Evolutionary conservation across 192 early-diverging fungal genomes (phyloP), one percentile per base, ranked within the genome.

Genomic region (Rhizophagus clarus): DNA sequence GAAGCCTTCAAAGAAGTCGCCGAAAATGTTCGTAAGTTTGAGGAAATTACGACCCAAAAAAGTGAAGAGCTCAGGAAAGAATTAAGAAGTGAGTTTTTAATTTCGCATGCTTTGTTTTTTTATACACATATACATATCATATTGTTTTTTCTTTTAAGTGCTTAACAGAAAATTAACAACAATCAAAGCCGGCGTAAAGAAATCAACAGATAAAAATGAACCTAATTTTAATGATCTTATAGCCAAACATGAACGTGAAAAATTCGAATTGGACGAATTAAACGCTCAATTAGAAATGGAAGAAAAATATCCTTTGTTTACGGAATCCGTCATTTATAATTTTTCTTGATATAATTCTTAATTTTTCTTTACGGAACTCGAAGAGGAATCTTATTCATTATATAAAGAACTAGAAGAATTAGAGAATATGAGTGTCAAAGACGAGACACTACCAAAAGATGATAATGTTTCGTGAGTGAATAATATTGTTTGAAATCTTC

Each of bases 251-350:
- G 61, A 62, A 26, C 61, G 61, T 24, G 61, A 62, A n/a, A 62
- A 62, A n/a, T 62, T 24, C 8, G 24, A 62, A 24, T 62, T 62
- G 4, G 24, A 62, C 26, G 24, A 62, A 62, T 62, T 26, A 22
- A 62, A 24, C 24, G 61, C 20, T 26, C 20, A 26, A 24, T 62
- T 62, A 26, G 24, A 10, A 24, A 26, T 10, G 11, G 61, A 62
- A 62, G 24, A 22, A 62, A 62, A 62, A 62, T 62, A 62, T 62
- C 61, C 61, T 62, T 62, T n/a, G 22, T 62, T 62, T 62, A 12
- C 2, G 42, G 12, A 45, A 12, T 10, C 11, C 42, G 11, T 45
- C 2, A 12, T 45, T 45, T 45, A 12, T 45, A 1, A 45, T 12
- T 45, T 12, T 42, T 42, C 12, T 45, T 12, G 42, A 45, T 62